Base-by-base conservation (phyloP, 768 basidiomycete genomes). In the Galerina sulciceps region DNA sequence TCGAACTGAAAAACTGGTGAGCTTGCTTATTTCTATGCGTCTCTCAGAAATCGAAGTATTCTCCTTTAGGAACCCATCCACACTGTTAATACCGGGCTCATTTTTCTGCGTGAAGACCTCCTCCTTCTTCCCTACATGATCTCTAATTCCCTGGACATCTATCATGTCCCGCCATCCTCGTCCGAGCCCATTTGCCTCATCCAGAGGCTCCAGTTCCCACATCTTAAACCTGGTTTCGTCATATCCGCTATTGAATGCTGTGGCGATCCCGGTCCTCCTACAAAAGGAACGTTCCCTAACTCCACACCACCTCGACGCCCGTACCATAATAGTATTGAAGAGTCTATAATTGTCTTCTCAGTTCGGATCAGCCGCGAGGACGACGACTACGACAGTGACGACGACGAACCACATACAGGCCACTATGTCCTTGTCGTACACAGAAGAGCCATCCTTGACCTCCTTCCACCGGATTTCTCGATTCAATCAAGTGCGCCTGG, bases 31-130 rank as follows among this genome's bases (percentile, higher is more conserved):
- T 5, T 9, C 3, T 37, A 5, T 17, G 3, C 37, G 6, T 11
- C 22, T 18, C 22, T 37, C 17, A 8, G 10, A 20, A 23, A 10
- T 18, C 3, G 26, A 40, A 13, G 23, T 35, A 22, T 1, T 38
- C 20, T 38, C 10, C 49, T 38, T n/a, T 20, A 38, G 49, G 17
- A 17, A 38, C 23, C 14, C 14, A 40, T 51, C 14, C 49, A 20
- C 15, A 23, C 40, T 15, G 37, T 51, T 10, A 22, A 40, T 10
- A 37, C 45, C 8, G 46, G 55, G 14, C 23, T 56, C 35, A 22
- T 48, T 10, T 56, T 56, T 17, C 55, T 56, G 4, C 45, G 17
- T n/a, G 45, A 56, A 18, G 46, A 56, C 23, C 40, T 56, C 20
- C 45, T 56, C 17, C 13, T 48, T 9, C 35, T 40, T n/a, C 55